Evolutionary conservation across 768 basidiomycete species (phyloP).

Genomic region (Agaricus blazei): DNA sequence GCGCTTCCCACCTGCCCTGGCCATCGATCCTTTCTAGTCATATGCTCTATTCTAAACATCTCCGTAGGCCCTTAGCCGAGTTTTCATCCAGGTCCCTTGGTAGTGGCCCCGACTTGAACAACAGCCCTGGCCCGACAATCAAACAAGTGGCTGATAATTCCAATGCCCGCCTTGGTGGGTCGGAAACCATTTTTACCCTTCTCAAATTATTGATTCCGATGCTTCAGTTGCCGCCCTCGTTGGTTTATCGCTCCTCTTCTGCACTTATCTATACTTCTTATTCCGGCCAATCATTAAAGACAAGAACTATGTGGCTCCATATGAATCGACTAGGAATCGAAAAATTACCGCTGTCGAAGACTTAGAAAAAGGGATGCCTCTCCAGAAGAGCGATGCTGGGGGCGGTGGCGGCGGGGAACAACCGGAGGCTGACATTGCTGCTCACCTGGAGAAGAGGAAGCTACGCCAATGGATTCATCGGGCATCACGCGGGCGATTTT

Average conservation of each 20-base stretch:
- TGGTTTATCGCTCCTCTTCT: neutral
- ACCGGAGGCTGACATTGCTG: neutral
- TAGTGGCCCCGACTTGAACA: no score
- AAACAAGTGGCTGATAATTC: no score
- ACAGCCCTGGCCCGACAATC: no score
- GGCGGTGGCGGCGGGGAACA: neutral
- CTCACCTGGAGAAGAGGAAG: neutral
- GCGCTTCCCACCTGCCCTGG: no score
- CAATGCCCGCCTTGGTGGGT: no score
- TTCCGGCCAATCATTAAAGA: constrained; percentile 5
- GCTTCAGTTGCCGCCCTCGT: neutral
- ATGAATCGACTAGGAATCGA: neutral
- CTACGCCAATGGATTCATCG: neutral
- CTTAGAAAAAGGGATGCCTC: neutral
- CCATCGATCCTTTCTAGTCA: neutral
- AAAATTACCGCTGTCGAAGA: neutral
- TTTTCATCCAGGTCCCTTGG: neutral
- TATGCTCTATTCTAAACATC: neutral
- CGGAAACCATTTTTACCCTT: neutral
- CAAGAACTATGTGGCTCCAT: neutral
- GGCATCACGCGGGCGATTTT: neutral
- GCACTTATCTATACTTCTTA: constrained; percentile 1
- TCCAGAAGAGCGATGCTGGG: neutral
- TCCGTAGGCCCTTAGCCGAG: neutral
- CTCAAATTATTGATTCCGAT: neutral